Percentiles rank a stretch among this genome's conserved stretches.
phyloP scores from a whole-genome alignment of 345 rosid genomes.

The Dovyalis caffra region DNA sequence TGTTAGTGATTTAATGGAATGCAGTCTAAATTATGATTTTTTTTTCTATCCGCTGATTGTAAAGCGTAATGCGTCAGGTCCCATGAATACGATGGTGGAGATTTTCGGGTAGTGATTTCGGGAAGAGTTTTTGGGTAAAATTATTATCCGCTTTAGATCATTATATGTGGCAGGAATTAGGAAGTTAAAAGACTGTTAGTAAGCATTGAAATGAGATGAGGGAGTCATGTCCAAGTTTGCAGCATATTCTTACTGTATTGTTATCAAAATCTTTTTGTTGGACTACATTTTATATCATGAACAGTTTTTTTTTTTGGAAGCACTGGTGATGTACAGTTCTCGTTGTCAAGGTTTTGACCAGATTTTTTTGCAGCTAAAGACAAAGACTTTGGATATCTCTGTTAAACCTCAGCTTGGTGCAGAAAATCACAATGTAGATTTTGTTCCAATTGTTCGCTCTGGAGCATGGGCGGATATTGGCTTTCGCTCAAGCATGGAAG shows the following conservation, averaged over 20 bases:
- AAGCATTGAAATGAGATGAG: background rate
- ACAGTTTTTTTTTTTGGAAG: background rate
- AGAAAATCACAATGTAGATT: constrained; percentile 41
- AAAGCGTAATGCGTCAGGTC: no score
- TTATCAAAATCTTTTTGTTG: background rate
- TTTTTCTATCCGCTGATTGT: no score
- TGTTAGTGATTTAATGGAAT: no score
- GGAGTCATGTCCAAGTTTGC: background rate
- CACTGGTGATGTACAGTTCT: background rate
- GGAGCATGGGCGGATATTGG: constrained; percentile 88
- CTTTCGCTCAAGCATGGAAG: constrained; percentile 74
- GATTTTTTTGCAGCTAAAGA: constrained; percentile 53
- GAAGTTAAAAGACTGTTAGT: background rate
- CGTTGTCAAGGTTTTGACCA: constrained; percentile 19
- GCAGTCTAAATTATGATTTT: no score
- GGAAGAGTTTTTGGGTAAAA: background rate
- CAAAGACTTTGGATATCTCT: constrained; percentile 42
- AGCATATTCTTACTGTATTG: background rate
- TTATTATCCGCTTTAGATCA: background rate
- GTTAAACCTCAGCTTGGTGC: constrained; percentile 35
- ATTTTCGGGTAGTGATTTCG: background rate
- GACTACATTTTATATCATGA: background rate
- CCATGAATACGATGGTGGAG: background rate
- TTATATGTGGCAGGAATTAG: background rate
- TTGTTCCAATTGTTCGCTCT: constrained; percentile 65